phyloP scores from a whole-genome alignment of 2,329 filamentous ascomycete genomes.

The Paraphoma chrysanthemicola region DNA sequence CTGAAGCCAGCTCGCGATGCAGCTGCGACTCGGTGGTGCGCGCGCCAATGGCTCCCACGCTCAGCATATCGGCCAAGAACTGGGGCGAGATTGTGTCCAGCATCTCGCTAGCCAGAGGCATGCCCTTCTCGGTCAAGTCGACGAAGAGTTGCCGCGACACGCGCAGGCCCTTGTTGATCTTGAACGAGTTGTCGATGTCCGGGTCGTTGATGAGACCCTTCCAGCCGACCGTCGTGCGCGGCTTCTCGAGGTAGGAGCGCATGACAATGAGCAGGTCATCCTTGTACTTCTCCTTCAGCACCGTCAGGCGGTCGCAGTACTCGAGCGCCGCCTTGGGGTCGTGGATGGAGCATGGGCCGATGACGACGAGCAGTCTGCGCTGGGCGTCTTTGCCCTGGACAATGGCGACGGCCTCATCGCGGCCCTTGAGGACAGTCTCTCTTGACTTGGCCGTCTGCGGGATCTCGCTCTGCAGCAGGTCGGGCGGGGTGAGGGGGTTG shows the following conservation, averaged over 20 bases:
- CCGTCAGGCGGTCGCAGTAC: constrained; percentile 85
- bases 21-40: constrained; percentile 95
- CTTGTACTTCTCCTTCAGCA: constrained; percentile 85
- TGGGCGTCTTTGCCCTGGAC: constrained; percentile 65
- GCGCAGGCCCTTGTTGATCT: constrained; percentile 97
- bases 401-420: constrained; percentile 66
- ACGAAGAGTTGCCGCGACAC: constrained; percentile 89
- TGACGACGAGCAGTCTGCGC: constrained; percentile 74
- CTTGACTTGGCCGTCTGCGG: constrained; percentile 60
- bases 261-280: constrained; percentile 94
- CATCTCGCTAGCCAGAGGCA: constrained; percentile 98
- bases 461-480: constrained; percentile 95
- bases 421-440: constrained; percentile 64
- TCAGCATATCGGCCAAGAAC: constrained; percentile 91
- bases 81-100: constrained; percentile 97
- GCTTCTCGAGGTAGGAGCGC: constrained; percentile 98
- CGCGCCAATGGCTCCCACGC: constrained; percentile 92
- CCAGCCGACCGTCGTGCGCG: constrained; percentile 96
- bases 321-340: constrained; percentile 88
- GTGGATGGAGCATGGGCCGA: constrained; percentile 97
- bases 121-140: constrained; percentile 87
- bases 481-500: constrained; percentile 90
- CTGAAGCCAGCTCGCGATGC: constrained; percentile 91
- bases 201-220: constrained; percentile 99
- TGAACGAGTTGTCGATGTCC: constrained; percentile 97